phyloP scores from a whole-genome alignment of 192 early-diverging fungal species.

The Oehlia diaphana region DNA sequence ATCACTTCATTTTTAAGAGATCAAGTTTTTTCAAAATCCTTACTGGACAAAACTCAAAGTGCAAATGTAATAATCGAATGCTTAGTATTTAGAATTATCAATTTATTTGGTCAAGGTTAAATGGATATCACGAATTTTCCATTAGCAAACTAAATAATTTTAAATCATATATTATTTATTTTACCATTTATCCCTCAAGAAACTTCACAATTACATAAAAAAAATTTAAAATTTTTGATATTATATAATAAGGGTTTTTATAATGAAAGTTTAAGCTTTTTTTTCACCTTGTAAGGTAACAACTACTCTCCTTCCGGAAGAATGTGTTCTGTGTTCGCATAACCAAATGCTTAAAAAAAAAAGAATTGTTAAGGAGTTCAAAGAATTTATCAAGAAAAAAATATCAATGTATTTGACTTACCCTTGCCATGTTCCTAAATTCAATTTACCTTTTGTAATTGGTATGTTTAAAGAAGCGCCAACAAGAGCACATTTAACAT shows the following conservation, averaged over 20 bases:
- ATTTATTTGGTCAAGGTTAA: too few species aligned
- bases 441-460: constrained; percentile 74
- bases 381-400: neutral
- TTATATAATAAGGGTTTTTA: neutral
- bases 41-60: too few species aligned
- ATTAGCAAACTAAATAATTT: too few species aligned
- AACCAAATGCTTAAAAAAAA: constrained; percentile 59
- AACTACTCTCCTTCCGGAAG: constrained; percentile 61
- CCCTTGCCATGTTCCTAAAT: constrained; percentile 87
- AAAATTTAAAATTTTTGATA: too few species aligned
- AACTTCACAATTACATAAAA: too few species aligned
- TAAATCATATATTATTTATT: too few species aligned
- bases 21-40: too few species aligned
- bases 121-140: too few species aligned
- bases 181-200: too few species aligned
- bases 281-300: constrained; percentile 80
- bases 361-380: neutral
- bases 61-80: too few species aligned
- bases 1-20: too few species aligned
- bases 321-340: constrained; percentile 69
- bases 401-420: constrained; percentile 24
- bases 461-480: constrained; percentile 87
- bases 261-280: constrained; percentile 6
- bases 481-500: constrained; percentile 81
- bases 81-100: too few species aligned